Percentiles rank a stretch among this genome's conserved stretches.
phyloP scores from a whole-genome alignment of 345 rosid genomes.

The Eutrema japonicum region DNA sequence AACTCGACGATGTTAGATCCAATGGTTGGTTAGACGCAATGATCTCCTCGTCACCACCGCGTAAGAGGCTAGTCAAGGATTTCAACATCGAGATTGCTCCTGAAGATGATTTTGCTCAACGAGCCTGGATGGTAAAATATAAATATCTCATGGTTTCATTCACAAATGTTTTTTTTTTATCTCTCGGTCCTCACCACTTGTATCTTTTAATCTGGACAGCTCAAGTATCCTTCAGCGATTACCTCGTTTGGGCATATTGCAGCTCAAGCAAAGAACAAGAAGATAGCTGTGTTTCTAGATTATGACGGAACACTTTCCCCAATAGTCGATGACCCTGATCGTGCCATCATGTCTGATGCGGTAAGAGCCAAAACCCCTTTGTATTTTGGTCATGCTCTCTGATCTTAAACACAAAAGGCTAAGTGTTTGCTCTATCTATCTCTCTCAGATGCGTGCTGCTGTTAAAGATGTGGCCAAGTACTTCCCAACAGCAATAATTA shows the following conservation, averaged over 20 bases:
- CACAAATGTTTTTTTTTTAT: not conserved
- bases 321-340: slow-evolving; percentile 94
- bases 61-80: slow-evolving; percentile 71
- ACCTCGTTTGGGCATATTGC: slow-evolving; percentile 62
- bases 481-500: slow-evolving; percentile 94
- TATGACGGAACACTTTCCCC: slow-evolving; percentile 98
- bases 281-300: slow-evolving; percentile 82
- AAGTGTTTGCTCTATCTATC: not conserved
- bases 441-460: slow-evolving; percentile 84
- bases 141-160: slow-evolving; percentile 5
- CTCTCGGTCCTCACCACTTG: not conserved
- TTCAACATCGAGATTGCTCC: slow-evolving; percentile 55
- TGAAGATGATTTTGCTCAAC: slow-evolving; percentile 71
- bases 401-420: not conserved
- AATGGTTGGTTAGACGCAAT: slow-evolving; percentile 95
- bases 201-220: slow-evolving; percentile 48
- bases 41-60: slow-evolving; percentile 96
- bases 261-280: slow-evolving; percentile 70
- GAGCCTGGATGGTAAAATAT: slow-evolving; percentile 72
- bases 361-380: slow-evolving; percentile 49
- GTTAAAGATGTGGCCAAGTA: slow-evolving; percentile 72
- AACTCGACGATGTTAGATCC: slow-evolving; percentile 82
- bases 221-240: slow-evolving; percentile 87
- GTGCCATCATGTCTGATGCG: slow-evolving; percentile 75
- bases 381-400: not conserved